A percentile compares a stretch with the other conserved stretches of the same genome.
Conservation (phyloP, 352 stramenopile species). For the Pythium rishiriense region DNA sequence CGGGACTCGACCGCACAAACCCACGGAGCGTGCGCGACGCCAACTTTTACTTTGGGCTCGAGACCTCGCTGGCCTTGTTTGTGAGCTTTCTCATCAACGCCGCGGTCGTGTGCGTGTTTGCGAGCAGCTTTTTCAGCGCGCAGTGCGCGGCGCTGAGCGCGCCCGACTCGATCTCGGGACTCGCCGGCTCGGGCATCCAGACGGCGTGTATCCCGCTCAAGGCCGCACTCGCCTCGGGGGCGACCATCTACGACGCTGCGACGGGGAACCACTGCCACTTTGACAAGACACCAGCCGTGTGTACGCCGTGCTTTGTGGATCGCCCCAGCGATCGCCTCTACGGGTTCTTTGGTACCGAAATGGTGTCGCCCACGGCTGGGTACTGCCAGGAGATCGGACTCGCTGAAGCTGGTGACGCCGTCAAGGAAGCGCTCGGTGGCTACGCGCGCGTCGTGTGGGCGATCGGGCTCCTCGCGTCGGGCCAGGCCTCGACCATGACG, state of each 20-base stretch:
- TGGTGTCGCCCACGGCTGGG: conserved; percentile 34
- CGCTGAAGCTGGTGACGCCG: conserved; percentile 74
- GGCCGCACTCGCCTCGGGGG: conserved; percentile 48
- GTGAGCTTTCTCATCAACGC: conserved; percentile 96
- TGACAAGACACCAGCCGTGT: conserved; percentile 9
- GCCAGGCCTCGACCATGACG: conserved; percentile 95
- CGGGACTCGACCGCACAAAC: conserved; percentile 59
- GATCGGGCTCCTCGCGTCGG: conserved; percentile 93
- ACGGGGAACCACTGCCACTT: conserved; percentile 58
- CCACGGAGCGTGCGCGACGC: conserved; percentile 73
- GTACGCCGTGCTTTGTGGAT: conserved; percentile 57
- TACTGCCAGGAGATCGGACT: conserved; percentile 90
- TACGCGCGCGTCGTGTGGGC: conserved; percentile 92
- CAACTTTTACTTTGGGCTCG: conserved; percentile 95
- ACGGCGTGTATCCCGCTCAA: conserved; percentile 63
- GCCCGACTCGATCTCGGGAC: conserved; percentile 50
- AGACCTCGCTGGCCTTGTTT: conserved; percentile 90
- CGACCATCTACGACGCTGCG: conserved; percentile 61
- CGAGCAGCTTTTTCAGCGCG: conserved; percentile 86
- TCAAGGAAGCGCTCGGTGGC: conserved; percentile 78
- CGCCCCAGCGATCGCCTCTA: conserved; percentile 19
- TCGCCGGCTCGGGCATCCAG: conserved; percentile 56
- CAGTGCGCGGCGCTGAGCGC: conserved; percentile 49
- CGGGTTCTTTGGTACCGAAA: conserved; percentile 12
- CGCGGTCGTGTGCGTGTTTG: conserved; percentile 91